phyloP scores from a whole-genome alignment of 2,329 filamentous ascomycete species.

The Cercospora sp. region DNA sequence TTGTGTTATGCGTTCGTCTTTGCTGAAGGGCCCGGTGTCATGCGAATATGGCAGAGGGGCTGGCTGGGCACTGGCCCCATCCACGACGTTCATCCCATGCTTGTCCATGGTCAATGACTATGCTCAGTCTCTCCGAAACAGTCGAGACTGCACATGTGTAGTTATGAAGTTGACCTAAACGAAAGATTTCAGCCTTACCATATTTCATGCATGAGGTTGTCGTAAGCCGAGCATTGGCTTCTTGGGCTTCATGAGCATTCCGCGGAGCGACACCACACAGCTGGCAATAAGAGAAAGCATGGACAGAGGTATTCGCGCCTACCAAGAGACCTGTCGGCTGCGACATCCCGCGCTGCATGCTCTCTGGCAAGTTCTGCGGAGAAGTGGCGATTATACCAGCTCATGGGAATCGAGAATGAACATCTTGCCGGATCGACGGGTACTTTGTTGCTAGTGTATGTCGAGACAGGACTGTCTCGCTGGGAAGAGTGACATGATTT shows the following conservation, averaged over 20 bases:
- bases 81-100: neutral
- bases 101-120: neutral
- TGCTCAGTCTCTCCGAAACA: neutral
- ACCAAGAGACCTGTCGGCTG: neutral
- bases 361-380: neutral
- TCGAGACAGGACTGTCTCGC: neutral
- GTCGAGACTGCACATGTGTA: neutral
- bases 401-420: neutral
- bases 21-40: neutral
- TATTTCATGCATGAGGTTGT: neutral
- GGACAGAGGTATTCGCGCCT: neutral
- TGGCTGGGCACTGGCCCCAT: neutral
- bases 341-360: neutral
- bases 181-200: neutral
- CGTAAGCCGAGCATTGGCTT: constrained; percentile 1
- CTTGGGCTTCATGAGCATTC: neutral
- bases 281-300: neutral
- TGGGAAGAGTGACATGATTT: neutral
- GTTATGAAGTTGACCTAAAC: neutral
- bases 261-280: neutral
- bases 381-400: neutral
- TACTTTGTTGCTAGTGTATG: neutral
- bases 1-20: neutral
- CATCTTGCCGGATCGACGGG: neutral
- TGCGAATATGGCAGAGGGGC: neutral